These are phyloP conservation scores for Cenococcum geophilum DNA, from an alignment of 495 filamentous ascomycete species.

Conservation along the genomic window DNA sequence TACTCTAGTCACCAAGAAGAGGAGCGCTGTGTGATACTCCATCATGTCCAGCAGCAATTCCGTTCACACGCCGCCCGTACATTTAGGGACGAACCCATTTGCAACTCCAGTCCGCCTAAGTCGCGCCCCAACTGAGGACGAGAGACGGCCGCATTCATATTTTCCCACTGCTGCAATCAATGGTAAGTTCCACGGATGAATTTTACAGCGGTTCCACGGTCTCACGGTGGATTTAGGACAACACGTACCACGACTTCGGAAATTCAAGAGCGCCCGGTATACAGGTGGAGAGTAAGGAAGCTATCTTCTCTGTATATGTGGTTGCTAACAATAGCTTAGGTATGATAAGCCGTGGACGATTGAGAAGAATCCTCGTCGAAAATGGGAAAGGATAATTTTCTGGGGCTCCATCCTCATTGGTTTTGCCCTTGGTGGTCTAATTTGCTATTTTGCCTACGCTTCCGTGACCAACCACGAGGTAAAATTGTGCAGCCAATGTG, in stretches of 20 bases:
- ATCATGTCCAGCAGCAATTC: conserved; percentile 25
- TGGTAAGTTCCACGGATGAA: conserved; percentile 3
- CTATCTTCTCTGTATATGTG: background rate
- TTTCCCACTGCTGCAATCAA: conserved; percentile 9
- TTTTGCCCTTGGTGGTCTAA: conserved; percentile 20
- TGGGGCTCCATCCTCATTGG: conserved; percentile 23
- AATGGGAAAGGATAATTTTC: conserved; percentile 28
- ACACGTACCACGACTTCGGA: conserved; percentile 14
- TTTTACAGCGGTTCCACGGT: background rate
- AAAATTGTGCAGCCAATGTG: background rate
- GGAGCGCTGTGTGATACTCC: background rate
- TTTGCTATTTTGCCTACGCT: conserved; percentile 27
- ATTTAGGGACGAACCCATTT: conserved; percentile 25
- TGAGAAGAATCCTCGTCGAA: conserved; percentile 23
- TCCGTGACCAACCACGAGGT: conserved; percentile 23
- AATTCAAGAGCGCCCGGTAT: conserved; percentile 27
- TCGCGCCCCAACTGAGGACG: conserved; percentile 22
- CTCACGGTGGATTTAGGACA: background rate
- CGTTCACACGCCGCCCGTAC: conserved; percentile 16
- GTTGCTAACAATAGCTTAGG: conserved; percentile 2
- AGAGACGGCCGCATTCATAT: conserved; percentile 13
- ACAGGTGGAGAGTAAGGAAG: conserved; percentile 20
- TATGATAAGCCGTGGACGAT: conserved; percentile 28
- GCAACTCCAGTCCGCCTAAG: conserved; percentile 24
- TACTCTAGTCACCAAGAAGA: background rate